These are phyloP conservation scores for Macadamia integrifolia DNA, from an alignment of 164 flowering plant genomes.

Conservation along the genomic window DNA sequence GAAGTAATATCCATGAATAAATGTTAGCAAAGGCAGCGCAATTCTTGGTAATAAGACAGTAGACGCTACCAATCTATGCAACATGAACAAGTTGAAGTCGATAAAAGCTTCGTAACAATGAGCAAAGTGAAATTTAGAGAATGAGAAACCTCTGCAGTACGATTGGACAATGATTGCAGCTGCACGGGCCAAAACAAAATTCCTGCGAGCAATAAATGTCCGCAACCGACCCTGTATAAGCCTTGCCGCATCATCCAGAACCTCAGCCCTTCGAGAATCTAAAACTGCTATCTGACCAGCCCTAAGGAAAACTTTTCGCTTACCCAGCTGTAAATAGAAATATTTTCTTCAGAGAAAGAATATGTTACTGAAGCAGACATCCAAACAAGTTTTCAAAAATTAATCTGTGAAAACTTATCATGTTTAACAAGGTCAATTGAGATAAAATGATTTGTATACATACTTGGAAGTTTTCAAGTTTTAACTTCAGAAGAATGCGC, in stretches of 20 bases:
- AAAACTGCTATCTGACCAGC: conserved; percentile 92
- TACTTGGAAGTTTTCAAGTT: conserved; percentile 88
- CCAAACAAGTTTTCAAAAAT: not conserved
- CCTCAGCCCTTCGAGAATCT: conserved; percentile 80
- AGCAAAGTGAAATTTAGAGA: conserved; percentile 1
- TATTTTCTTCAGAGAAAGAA: not conserved
- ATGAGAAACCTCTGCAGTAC: conserved; percentile 61
- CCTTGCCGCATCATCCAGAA: conserved; percentile 76
- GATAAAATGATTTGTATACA: conserved; percentile 10
- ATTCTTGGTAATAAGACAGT: not conserved
- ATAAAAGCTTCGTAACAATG: not conserved
- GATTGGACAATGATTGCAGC: conserved; percentile 73
- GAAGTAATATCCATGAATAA: not conserved
- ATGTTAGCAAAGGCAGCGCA: not conserved
- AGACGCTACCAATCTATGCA: not conserved
- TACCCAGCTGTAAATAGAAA: conserved; percentile 58
- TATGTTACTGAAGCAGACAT: not conserved
- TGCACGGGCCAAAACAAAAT: conserved; percentile 37
- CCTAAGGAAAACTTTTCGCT: conserved; percentile 80
- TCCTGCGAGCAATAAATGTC: conserved; percentile 55
- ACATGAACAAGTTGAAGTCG: not conserved
- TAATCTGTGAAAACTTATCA: not conserved
- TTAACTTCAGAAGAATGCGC: conserved; percentile 62
- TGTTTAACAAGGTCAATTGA: not conserved
- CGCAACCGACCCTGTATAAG: conserved; percentile 56